Evolutionary conservation across 1,139 yeast species (phyloP).

Genomic region (Pichia norvegensis): DNA sequence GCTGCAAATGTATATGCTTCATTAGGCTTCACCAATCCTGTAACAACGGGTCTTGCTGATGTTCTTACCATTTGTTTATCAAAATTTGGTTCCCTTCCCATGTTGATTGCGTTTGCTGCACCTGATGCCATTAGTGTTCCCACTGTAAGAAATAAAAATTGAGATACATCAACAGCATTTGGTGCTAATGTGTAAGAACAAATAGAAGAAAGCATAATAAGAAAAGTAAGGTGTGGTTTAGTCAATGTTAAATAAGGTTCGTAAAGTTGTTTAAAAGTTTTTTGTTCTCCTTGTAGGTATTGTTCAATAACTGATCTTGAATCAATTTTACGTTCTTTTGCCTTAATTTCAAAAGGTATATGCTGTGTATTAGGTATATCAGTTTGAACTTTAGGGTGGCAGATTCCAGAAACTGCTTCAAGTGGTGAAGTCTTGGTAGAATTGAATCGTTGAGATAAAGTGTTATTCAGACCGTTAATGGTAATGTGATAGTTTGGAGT

Average conservation of each 20-base stretch:
- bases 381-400: conserved; percentile 18
- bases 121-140: conserved; percentile 90
- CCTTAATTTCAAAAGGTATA: conserved; percentile 55
- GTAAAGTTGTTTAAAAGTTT: conserved; percentile 31
- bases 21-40: conserved; percentile 64
- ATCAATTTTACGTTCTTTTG: conserved; percentile 23
- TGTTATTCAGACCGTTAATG: neutral
- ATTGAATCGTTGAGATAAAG: conserved; percentile 14
- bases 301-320: conserved; percentile 21
- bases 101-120: conserved; percentile 92
- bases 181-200: conserved; percentile 94
- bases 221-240: conserved; percentile 79
- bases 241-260: conserved; percentile 70
- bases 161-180: conserved; percentile 59
- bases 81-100: conserved; percentile 92
- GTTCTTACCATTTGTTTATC: conserved; percentile 89
- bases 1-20: conserved; percentile 83
- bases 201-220: conserved; percentile 85
- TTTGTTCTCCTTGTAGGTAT: conserved; percentile 19
- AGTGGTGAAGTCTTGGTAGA: conserved; percentile 1
- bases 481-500: conserved; percentile 20
- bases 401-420: conserved; percentile 11
- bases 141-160: conserved; percentile 60
- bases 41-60: conserved; percentile 80
- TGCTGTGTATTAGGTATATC: conserved; percentile 18